Percentiles rank a stretch among this genome's conserved stretches.
Conservation (phyloP, 208 protist species). For the Herpetomonas tarakana region DNA sequence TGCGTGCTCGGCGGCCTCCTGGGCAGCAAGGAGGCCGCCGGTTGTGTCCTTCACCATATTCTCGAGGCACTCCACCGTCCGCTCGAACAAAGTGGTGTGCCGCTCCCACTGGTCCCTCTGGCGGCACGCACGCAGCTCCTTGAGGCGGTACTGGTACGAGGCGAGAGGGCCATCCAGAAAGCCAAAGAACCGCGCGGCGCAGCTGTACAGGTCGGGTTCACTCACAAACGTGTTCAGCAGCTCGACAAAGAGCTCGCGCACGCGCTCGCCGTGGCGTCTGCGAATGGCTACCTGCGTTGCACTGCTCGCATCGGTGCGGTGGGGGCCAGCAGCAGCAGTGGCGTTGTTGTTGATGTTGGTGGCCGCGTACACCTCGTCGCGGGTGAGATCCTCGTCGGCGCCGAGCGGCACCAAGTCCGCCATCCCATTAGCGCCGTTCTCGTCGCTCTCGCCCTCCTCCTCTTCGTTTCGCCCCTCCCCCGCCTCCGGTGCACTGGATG, state of each 20-base stretch:
- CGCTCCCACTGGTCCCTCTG: conserved; percentile 87
- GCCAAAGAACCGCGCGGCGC: conserved; percentile 51
- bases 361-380: background rate
- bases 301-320: background rate
- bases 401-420: conserved; percentile 28
- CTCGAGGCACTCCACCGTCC: conserved; percentile 63
- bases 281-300: conserved; percentile 29
- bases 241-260: conserved; percentile 61
- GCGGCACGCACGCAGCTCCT: conserved; percentile 79
- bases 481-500: background rate
- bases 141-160: conserved; percentile 57
- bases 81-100: conserved; percentile 37
- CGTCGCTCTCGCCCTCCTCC: conserved; percentile 13
- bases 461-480: background rate
- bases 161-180: conserved; percentile 76
- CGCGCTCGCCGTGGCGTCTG: conserved; percentile 59
- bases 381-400: conserved; percentile 21
- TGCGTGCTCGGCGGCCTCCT: conserved; percentile 16
- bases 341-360: background rate
- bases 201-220: conserved; percentile 80
- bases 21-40: conserved; percentile 26
- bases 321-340: background rate
- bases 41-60: conserved; percentile 37
- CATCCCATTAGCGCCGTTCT: conserved; percentile 19
- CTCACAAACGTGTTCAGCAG: conserved; percentile 77